A percentile compares a stretch with the other conserved stretches of the same genome.
phyloP scores from a whole-genome alignment of 495 filamentous ascomycete species.

The Tetracladium setigerum region DNA sequence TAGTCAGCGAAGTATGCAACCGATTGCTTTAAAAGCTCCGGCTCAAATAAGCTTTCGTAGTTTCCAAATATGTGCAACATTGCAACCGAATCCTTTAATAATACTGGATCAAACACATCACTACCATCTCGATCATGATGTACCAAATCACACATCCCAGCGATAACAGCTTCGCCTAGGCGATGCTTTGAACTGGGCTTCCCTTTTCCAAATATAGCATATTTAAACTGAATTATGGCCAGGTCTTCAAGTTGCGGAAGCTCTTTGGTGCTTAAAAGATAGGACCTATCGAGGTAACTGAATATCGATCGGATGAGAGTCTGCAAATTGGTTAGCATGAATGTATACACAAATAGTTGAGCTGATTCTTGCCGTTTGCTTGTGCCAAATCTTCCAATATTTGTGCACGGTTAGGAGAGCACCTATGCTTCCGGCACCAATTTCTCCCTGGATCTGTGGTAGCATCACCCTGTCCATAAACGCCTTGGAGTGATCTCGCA shows the following conservation, averaged over 20 bases:
- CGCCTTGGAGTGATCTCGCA: conserved; percentile 54
- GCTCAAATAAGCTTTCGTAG: conserved; percentile 75
- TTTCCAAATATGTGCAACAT: conserved; percentile 77
- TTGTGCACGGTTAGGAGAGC: conserved; percentile 55
- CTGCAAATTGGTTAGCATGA: conserved; percentile 30
- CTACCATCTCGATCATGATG: conserved; percentile 55
- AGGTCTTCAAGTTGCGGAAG: conserved; percentile 48
- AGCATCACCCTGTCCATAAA: conserved; percentile 53
- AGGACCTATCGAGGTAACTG: conserved; percentile 86
- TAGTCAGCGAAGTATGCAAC: conserved; percentile 55
- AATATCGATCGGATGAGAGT: conserved; percentile 75
- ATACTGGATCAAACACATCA: conserved; percentile 36
- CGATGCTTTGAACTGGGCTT: conserved; percentile 40
- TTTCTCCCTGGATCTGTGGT: conserved; percentile 40
- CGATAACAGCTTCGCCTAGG: conserved; percentile 44
- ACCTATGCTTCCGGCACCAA: conserved; percentile 49
- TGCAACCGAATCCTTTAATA: conserved; percentile 63
- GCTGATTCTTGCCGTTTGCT: conserved; percentile 53
- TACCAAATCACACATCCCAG: conserved; percentile 70
- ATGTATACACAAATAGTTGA: background rate
- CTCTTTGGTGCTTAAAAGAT: conserved; percentile 59
- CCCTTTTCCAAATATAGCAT: conserved; percentile 49
- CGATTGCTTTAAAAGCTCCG: conserved; percentile 59
- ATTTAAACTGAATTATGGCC: conserved; percentile 48
- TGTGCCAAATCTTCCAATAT: conserved; percentile 73